phyloP scores from a whole-genome alignment of 495 filamentous ascomycete genomes.

The Entonaema liquescens region DNA sequence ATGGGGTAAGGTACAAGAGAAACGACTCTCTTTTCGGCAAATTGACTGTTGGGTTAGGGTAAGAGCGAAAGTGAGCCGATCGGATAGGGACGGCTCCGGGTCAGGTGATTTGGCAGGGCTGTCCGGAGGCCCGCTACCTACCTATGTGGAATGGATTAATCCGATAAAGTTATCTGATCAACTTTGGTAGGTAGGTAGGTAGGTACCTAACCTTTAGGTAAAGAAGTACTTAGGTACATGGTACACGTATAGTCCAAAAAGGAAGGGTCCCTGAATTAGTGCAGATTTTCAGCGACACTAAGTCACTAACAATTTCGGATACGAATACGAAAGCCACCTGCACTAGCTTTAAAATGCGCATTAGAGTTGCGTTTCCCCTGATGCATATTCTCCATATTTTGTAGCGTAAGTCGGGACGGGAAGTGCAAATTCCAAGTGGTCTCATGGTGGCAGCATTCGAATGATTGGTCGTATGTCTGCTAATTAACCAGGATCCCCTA shows the following conservation, averaged over 20 bases:
- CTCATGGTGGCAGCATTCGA: slow-evolving; percentile 46
- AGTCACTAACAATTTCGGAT: slow-evolving; percentile 27
- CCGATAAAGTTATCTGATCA: slow-evolving; percentile 36
- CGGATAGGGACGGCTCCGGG: slow-evolving; percentile 9
- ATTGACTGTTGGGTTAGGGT: slow-evolving; percentile 16
- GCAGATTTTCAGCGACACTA: neutral
- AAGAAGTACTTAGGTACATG: slow-evolving; percentile 2
- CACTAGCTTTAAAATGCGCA: neutral
- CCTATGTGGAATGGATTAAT: neutral
- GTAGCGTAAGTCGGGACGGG: slow-evolving; percentile 25
- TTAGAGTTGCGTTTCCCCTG: slow-evolving; percentile 11
- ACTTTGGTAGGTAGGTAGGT: neutral
- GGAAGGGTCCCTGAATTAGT: neutral
- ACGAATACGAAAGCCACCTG: slow-evolving; percentile 39
- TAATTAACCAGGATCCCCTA: slow-evolving; percentile 19
- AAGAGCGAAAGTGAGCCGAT: slow-evolving; percentile 8
- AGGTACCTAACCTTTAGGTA: neutral
- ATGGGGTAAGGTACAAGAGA: slow-evolving; percentile 18
- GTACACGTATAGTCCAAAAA: neutral
- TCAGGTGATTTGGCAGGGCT: slow-evolving; percentile 24
- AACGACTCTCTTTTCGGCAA: neutral
- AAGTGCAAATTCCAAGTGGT: slow-evolving; percentile 45
- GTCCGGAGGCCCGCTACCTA: neutral
- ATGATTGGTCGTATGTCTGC: slow-evolving; percentile 44
- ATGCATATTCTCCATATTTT: slow-evolving; percentile 18